Evolutionary conservation across 352 stramenopile species (phyloP).

Genomic region (Achlya hypogyna): DNA sequence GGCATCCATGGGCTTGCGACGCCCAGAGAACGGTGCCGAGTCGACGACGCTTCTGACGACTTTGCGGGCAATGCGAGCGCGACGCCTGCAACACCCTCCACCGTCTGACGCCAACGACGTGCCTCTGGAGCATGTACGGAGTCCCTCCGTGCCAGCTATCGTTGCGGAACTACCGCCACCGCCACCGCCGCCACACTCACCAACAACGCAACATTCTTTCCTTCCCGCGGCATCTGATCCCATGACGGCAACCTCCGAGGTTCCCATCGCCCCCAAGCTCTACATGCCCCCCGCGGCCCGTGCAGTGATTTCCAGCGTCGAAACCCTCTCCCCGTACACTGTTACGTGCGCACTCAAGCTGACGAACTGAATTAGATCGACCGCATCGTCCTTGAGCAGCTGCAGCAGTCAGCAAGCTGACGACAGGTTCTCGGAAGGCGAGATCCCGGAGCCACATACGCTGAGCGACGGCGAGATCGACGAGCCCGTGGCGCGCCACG

Average conservation of each 20-base stretch:
- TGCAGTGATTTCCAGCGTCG: neutral
- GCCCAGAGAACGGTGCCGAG: neutral
- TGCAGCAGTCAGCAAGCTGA: neutral
- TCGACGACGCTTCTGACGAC: neutral
- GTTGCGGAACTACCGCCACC: neutral
- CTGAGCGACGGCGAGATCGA: conserved; percentile 17
- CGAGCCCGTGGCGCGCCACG: neutral
- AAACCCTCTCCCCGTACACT: neutral
- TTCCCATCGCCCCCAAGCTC: neutral
- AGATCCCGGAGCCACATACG: neutral
- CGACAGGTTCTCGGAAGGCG: conserved; percentile 12
- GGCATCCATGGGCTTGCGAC: neutral
- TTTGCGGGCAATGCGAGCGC: neutral
- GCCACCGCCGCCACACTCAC: neutral
- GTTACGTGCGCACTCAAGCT: neutral
- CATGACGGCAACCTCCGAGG: too few species aligned
- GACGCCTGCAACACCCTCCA: neutral
- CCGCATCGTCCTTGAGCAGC: neutral
- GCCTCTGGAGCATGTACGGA: too few species aligned
- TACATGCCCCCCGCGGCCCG: neutral
- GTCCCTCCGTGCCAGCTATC: neutral
- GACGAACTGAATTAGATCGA: neutral
- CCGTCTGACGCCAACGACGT: neutral
- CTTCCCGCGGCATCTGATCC: too few species aligned
- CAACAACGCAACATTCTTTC: neutral